Evolutionary conservation across 345 rosid species (phyloP), one percentile per base, ranked within the genome.

Genomic region (Raphanus raphanistrum): DNA sequence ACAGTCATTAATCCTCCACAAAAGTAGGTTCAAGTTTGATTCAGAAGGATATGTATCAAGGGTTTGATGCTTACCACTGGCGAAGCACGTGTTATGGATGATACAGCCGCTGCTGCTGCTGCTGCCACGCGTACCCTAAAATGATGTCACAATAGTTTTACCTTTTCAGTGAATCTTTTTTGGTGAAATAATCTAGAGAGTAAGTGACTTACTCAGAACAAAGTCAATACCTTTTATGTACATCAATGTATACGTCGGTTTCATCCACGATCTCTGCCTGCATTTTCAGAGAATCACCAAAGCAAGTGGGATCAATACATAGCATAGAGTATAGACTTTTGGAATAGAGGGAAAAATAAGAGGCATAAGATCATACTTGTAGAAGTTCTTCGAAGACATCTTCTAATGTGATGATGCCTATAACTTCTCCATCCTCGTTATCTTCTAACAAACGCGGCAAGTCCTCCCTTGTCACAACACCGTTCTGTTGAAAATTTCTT

Each of bases 371-470:
- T 36, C 76, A 67, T 84, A 91, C 97, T 82, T 91, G 94, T 77
- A 91, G 80, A 66, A 91, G 92, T 83, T 91, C 97, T 87, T 91
- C 97, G 54, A 89, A 89, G 63, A 91, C 97, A 84, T 91, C 97
- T 79, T 88, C 94, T 32, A 91, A 84, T 15, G 92, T 91, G 74
- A 91, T 89, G 75, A 91, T 91, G 66, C 97, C 97, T 79, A 87
- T 83, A 76, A 88, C 91, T 82, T 89, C 97, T 7, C 89, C 92
- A 66, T 91, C 94, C 75, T 89, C 97, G 59, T 79, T 76, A 79
- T 89, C 92, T 69, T 88, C 94, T 29, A 84, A 70, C 60, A 74
- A 62, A 29, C 38, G 80, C 25, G 73, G 76, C 27, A 81, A 82
- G 79, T 75, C 78, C 43, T 74, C 76, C 43, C 81, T 76, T 54